A percentile compares a stretch with the other conserved stretches of the same genome.
Conservation (phyloP, 257 asterid genomes). For the Linaria vulgaris region DNA sequence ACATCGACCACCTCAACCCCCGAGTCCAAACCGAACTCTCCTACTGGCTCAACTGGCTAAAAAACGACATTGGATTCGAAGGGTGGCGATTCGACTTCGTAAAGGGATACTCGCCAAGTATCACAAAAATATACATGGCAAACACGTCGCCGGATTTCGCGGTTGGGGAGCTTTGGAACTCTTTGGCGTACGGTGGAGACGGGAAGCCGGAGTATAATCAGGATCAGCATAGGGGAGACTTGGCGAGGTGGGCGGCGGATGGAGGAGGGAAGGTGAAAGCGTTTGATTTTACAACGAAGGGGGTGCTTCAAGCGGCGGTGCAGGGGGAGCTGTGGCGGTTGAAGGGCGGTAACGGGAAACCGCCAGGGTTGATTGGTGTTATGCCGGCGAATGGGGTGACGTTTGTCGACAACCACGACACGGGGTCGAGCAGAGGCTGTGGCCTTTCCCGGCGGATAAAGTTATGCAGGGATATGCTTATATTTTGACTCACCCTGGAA, state of each 20-base stretch:
- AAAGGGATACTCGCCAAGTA: constrained; percentile 53
- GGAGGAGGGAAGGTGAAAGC: constrained; percentile 55
- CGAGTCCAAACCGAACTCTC: constrained; percentile 67
- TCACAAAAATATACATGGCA: constrained; percentile 58
- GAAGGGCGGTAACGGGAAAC: constrained; percentile 58
- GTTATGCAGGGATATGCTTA: constrained; percentile 80
- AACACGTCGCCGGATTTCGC: constrained; percentile 68
- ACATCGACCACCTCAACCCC: constrained; percentile 70
- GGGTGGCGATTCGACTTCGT: constrained; percentile 88
- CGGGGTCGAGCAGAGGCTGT: constrained; percentile 60
- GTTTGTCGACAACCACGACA: constrained; percentile 82
- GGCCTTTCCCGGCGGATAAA: constrained; percentile 83
- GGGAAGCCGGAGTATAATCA: constrained; percentile 52
- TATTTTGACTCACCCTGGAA: constrained; percentile 87
- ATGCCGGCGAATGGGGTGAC: constrained; percentile 67
- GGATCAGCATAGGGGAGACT: constrained; percentile 49
- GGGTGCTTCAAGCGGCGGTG: constrained; percentile 75
- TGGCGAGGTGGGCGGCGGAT: constrained; percentile 50
- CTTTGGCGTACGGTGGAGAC: constrained; percentile 32
- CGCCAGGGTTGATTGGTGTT: constrained; percentile 82
- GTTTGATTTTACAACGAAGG: constrained; percentile 82
- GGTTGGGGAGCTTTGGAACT: constrained; percentile 71
- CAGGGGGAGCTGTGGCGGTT: constrained; percentile 71
- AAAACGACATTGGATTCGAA: constrained; percentile 61
- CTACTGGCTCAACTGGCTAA: constrained; percentile 92